These are phyloP conservation scores for Fusarium sp. DNA, from an alignment of 2,329 filamentous ascomycete genomes.

Conservation along the genomic window DNA sequence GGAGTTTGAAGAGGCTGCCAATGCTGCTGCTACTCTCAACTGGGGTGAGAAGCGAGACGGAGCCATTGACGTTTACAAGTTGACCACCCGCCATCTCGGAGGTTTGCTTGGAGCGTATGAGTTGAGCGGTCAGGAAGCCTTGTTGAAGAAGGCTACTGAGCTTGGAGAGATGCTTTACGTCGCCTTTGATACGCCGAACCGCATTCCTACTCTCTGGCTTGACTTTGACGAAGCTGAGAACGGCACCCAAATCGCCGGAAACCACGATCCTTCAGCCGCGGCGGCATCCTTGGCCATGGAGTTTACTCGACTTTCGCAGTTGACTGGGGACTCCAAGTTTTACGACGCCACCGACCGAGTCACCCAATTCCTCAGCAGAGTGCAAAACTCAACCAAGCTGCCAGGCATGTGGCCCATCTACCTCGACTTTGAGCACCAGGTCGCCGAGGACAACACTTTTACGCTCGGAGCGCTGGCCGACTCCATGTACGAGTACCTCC, in stretches of 20 bases:
- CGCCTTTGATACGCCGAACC: slow-evolving; percentile 66
- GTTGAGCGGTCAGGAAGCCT: slow-evolving; percentile 56
- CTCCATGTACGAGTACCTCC: slow-evolving; percentile 71
- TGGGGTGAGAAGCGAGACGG: slow-evolving; percentile 59
- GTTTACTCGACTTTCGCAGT: slow-evolving; percentile 79
- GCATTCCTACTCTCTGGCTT: slow-evolving; percentile 61
- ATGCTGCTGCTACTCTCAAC: slow-evolving; percentile 61
- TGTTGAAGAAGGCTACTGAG: slow-evolving; percentile 63
- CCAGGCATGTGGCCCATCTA: slow-evolving; percentile 82
- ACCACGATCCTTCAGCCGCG: slow-evolving; percentile 61
- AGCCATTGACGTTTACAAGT: slow-evolving; percentile 65
- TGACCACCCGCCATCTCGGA: slow-evolving; percentile 65
- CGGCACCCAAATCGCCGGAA: slow-evolving; percentile 60
- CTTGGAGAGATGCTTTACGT: slow-evolving; percentile 66
- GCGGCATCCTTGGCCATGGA: slow-evolving; percentile 78
- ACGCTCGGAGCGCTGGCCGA: slow-evolving; percentile 67
- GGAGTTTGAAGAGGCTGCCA: slow-evolving; percentile 67
- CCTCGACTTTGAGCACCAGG: slow-evolving; percentile 69
- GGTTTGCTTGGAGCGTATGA: slow-evolving; percentile 65
- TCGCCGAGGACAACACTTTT: slow-evolving; percentile 59
- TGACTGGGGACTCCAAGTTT: slow-evolving; percentile 78
- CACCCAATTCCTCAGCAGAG: slow-evolving; percentile 74
- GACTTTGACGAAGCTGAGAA: slow-evolving; percentile 57
- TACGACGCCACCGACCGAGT: slow-evolving; percentile 82
- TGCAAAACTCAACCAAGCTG: slow-evolving; percentile 75